Percentiles rank a stretch among this genome's conserved stretches.
Evolutionary conservation across 768 basidiomycete genomes (phyloP).

Genomic region (Suillus hirtellus): DNA sequence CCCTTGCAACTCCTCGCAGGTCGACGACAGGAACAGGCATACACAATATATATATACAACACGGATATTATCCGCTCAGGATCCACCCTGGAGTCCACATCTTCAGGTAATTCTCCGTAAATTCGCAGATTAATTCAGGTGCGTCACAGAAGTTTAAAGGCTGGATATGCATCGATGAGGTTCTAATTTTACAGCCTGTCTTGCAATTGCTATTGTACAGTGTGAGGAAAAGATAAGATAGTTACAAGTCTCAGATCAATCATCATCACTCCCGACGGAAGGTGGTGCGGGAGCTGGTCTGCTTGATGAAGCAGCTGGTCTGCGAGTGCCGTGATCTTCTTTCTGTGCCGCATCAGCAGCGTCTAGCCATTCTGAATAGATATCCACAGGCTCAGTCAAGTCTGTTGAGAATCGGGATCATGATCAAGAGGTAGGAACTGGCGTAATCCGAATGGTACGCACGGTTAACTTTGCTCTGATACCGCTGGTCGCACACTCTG

Average conservation of each 20-base stretch:
- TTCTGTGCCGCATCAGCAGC: conserved; percentile 81
- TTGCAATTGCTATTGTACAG: conserved; percentile 25
- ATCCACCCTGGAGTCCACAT: neutral
- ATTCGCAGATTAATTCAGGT: neutral
- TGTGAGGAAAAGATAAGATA: conserved; percentile 13
- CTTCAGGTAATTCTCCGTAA: neutral
- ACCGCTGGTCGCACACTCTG: conserved; percentile 84
- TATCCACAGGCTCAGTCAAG: conserved; percentile 84
- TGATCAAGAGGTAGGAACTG: conserved; percentile 15
- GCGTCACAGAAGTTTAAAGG: neutral
- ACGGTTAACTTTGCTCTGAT: conserved; percentile 88
- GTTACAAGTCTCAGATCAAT: conserved; percentile 32
- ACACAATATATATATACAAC: neutral
- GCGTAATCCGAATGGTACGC: conserved; percentile 28
- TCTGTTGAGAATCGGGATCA: conserved; percentile 45
- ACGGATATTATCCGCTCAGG: neutral
- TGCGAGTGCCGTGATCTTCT: conserved; percentile 53
- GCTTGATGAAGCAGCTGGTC: conserved; percentile 55
- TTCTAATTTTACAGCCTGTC: conserved; percentile 1
- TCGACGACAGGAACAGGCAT: neutral
- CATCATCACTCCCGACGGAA: conserved; percentile 51
- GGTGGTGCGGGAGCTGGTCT: conserved; percentile 35
- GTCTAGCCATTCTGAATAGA: conserved; percentile 92
- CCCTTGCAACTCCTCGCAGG: neutral
- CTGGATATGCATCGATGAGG: neutral